Base-by-base conservation (phyloP, 192 early-diverging fungal genomes). In the Gorgonomyces haynaldii region DNA sequence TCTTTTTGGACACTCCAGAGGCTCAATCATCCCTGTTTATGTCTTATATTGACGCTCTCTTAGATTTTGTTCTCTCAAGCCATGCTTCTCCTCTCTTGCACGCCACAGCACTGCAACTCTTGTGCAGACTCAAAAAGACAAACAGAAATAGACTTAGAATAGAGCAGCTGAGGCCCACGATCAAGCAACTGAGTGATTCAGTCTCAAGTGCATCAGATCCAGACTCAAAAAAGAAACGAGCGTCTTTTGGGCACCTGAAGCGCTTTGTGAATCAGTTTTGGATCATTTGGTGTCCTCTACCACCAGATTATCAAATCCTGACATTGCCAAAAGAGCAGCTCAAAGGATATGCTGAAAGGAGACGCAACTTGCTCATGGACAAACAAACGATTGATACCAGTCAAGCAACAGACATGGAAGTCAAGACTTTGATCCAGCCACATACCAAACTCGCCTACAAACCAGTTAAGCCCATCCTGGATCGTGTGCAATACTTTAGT, bases 121-220 rank as follows among this genome's bases (percentile, higher is more conserved):
- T 74, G 6, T 39, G 55, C 13, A 26, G 25, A 16, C 44, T 75
- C 6, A 60, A 64, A 6, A 37, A 60, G n/a, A 72, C 72, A n/a
- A 72, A 69, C 46, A 21, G 53, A 25, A 75, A 64, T 47, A 31
- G 72, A 25, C 27, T 52, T 3, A 51, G 72, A 10, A 50, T 75
- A 4, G 62, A 75, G 32, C 42, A 15, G 7, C 44, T 57, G 16
- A 16, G 20, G 0, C 45, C 35, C 0, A 55, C 68, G 8, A 22
- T 25, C 5, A 38, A 36, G n/a, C 27, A 63, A 4, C 10, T 56
- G 32, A 16, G 12, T 5, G 10, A 47, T 47, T 57, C 10, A 24
- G 46, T n/a, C 25, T 28, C 36, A 13, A 27, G n/a, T 28, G 7
- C 45, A 46, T 16, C 24, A 31, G 54, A 17, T 36, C 24, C 17